Base-by-base conservation (phyloP, 2,329 filamentous ascomycete genomes). In the Exophiala sp. region DNA sequence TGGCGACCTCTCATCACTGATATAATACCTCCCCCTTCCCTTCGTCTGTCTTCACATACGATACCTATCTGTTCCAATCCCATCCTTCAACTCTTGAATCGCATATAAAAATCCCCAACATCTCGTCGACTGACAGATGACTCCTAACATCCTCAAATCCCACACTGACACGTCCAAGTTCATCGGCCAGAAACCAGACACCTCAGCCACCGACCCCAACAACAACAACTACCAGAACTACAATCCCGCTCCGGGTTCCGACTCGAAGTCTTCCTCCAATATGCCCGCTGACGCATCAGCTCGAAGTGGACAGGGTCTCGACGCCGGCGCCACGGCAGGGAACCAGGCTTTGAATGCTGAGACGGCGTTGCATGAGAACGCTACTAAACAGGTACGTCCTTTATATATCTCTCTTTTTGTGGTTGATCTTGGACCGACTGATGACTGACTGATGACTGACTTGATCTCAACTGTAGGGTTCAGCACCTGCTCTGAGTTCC, bases 101-200 rank as follows among this genome's bases (percentile, higher is more conserved):
- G n/a, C n/a, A n/a, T n/a, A n/a, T n/a, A n/a, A n/a, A n/a, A n/a
- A n/a, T n/a, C n/a, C n/a, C n/a, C n/a, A n/a, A n/a, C n/a, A n/a
- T n/a, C n/a, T n/a, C n/a, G n/a, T n/a, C 30, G 6, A 3, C 10
- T n/a, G 34, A 19, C 40, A 23, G 18, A 49, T 49, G 46, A 49
- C 46, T 21, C 46, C 46, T n/a, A 49, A 49, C 19, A 44, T 50
- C 34, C 29, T 22, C 11, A 50, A 44, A 40, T 29, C 21, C 22
- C 41, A 50, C 11, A 50, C 41, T 18, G 47, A 50, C 34, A 50
- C 47, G 7, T 50, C 40, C 38, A 44, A 50, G 18, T 50, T 39
- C 34, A 39, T 21, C 14, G 46, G 46, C 8, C n/a, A 44, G 30
- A 41, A 34, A 21, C 46, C 46, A 22, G 16, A 13, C 10, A 38